Conservation (phyloP, 441 rosid genomes). For the Bocquillonia castaneifolia region DNA sequence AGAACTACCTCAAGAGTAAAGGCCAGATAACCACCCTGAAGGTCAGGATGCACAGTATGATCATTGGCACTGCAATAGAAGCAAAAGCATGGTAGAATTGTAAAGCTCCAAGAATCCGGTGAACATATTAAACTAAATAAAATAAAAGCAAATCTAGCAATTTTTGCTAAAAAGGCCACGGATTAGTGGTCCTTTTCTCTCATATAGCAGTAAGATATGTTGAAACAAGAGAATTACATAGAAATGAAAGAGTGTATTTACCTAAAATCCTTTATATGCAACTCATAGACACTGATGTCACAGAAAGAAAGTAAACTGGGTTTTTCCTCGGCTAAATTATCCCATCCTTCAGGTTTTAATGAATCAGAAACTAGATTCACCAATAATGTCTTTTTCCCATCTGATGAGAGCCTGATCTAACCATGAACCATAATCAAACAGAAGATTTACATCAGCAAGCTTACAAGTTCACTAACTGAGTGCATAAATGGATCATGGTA, state of each 20-base stretch:
- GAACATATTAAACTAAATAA: conserved; percentile 3
- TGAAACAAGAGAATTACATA: conserved; percentile 6
- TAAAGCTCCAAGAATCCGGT: conserved; percentile 17
- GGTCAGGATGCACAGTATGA: conserved; percentile 49
- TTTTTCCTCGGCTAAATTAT: conserved; percentile 59
- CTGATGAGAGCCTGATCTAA: conserved; percentile 73
- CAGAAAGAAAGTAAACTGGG: conserved; percentile 53
- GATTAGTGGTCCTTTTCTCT: not conserved
- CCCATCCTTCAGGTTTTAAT: conserved; percentile 86
- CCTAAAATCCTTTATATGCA: conserved; percentile 96
- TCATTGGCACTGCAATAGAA: conserved; percentile 60
- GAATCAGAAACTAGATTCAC: conserved; percentile 59
- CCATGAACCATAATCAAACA: conserved; percentile 29
- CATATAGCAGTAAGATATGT: conserved; percentile 9
- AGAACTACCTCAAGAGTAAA: conserved; percentile 68
- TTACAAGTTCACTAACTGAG: not conserved
- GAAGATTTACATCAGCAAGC: conserved; percentile 4
- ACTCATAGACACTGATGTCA: conserved; percentile 87
- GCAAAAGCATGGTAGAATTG: conserved; percentile 27
- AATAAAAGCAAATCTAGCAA: conserved; percentile 5
- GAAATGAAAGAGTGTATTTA: conserved; percentile 24
- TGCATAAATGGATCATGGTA: not conserved
- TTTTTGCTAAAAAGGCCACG: conserved; percentile 1
- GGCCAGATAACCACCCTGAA: conserved; percentile 79
- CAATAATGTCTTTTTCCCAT: conserved; percentile 69